phyloP scores from a whole-genome alignment of 2,329 filamentous ascomycete genomes.

The Rasamsonia emersonii region DNA sequence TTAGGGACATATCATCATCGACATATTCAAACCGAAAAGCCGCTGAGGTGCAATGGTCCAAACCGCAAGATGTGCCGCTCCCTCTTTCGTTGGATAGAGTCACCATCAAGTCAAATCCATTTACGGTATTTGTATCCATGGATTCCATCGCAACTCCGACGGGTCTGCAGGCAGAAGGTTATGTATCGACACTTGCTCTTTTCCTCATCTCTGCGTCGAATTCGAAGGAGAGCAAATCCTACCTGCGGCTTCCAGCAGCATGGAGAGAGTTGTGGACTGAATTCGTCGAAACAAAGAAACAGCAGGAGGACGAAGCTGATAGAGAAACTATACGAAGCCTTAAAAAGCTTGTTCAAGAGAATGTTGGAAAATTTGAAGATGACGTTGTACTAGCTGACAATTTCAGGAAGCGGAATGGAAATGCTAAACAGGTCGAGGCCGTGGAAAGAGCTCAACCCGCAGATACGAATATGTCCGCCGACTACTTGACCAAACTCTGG shows the following conservation, averaged over 20 bases:
- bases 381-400: conserved; percentile 69
- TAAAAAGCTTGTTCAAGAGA: conserved; percentile 33
- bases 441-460: conserved; percentile 14
- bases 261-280: conserved; percentile 87
- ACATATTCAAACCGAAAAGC: conserved; percentile 69
- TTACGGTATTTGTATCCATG: conserved; percentile 61
- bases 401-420: conserved; percentile 50
- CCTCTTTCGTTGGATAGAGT: conserved; percentile 35
- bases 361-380: conserved; percentile 48
- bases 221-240: conserved; percentile 76
- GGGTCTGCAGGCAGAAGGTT: conserved; percentile 74
- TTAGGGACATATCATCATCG: conserved; percentile 61
- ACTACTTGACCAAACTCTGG: conserved; percentile 45
- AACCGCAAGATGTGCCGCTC: conserved; percentile 51
- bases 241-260: conserved; percentile 63
- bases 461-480: conserved; percentile 20
- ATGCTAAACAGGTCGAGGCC: conserved; percentile 19
- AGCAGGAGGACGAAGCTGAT: conserved; percentile 60
- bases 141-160: conserved; percentile 63
- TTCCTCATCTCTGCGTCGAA: conserved; percentile 74
- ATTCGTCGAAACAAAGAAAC: conserved; percentile 62
- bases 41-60: conserved; percentile 70
- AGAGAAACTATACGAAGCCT: conserved; percentile 60
- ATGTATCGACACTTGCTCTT: conserved; percentile 69
- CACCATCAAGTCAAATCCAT: conserved; percentile 36